These are phyloP conservation scores for Haematococcus lacustris DNA, from an alignment of 139 green algal genomes.

Conservation along the genomic window DNA sequence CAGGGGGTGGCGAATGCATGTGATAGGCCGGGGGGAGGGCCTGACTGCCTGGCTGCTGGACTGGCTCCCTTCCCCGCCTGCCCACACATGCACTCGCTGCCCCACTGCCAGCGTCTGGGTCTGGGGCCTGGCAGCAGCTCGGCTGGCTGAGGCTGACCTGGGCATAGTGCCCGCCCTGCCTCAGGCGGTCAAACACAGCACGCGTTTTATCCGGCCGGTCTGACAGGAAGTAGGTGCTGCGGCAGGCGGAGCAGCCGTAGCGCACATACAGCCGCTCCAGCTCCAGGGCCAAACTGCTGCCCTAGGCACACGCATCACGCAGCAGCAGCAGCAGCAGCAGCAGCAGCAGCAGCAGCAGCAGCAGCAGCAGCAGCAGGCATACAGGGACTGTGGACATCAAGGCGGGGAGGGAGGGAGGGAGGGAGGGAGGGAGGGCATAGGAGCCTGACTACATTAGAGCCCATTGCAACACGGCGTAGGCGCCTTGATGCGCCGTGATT, in stretches of 20 bases:
- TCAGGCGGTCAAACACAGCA: not conserved
- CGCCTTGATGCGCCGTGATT: no score
- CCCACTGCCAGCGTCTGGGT: not conserved
- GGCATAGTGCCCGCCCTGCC: not conserved
- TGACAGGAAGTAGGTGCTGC: not conserved
- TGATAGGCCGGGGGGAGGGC: not conserved
- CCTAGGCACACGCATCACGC: not conserved
- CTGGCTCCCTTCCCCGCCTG: not conserved
- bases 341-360: no score
- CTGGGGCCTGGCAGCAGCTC: not conserved
- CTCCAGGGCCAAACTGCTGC: constrained; percentile 4
- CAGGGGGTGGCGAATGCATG: not conserved
- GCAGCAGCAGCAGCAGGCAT: not conserved
- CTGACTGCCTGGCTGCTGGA: not conserved
- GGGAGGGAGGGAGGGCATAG: no score
- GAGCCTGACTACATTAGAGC: no score
- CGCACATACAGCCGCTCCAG: constrained; percentile 31
- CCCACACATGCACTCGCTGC: not conserved
- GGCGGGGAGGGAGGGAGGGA: no score
- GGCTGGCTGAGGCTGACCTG: not conserved
- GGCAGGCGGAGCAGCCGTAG: constrained; percentile 1
- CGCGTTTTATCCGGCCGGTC: not conserved
- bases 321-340: no score
- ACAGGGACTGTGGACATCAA: not conserved
- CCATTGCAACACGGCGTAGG: no score